A percentile compares a stretch with the other conserved stretches of the same genome.
Conservation (phyloP, 768 basidiomycete genomes). For the Paxillus rubicundulus region DNA sequence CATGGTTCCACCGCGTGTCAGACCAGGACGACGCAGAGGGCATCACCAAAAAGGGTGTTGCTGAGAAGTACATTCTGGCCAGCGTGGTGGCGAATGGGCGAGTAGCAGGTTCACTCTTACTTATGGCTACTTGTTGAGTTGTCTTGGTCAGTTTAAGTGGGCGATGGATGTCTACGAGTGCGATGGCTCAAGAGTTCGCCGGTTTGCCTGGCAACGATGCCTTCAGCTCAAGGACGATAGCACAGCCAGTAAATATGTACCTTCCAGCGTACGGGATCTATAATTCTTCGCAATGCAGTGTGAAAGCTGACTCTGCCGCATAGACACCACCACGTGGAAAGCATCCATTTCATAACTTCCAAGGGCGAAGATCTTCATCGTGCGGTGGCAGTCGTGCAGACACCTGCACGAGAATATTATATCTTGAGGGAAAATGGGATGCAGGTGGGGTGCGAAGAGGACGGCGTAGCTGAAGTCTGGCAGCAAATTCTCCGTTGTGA, state of each 20-base stretch:
- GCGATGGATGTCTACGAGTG: constrained; percentile 59
- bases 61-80: constrained; percentile 64
- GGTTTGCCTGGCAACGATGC: constrained; percentile 36
- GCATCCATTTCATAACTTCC: constrained; percentile 58
- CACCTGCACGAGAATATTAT: constrained; percentile 63
- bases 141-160: constrained; percentile 57
- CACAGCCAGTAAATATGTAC: constrained; percentile 50
- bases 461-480: constrained; percentile 65
- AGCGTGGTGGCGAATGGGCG: constrained; percentile 74
- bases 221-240: constrained; percentile 14
- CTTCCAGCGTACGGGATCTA: constrained; percentile 55
- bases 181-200: constrained; percentile 72
- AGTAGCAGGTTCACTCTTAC: background rate
- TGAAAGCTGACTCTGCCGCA: background rate
- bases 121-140: constrained; percentile 3
- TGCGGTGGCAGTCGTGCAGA: constrained; percentile 69
- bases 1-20: constrained; percentile 53
- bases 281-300: background rate
- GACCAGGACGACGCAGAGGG: constrained; percentile 46
- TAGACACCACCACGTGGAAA: constrained; percentile 77
- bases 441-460: constrained; percentile 75
- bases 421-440: constrained; percentile 74
- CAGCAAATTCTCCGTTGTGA: constrained; percentile 55
- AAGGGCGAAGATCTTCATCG: constrained; percentile 48
- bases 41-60: constrained; percentile 44